Percentiles rank a stretch among this genome's conserved stretches.
These are phyloP conservation scores for Yarrowia sp. DNA, from an alignment of 805 yeast genomes.

Conservation along the genomic window DNA sequence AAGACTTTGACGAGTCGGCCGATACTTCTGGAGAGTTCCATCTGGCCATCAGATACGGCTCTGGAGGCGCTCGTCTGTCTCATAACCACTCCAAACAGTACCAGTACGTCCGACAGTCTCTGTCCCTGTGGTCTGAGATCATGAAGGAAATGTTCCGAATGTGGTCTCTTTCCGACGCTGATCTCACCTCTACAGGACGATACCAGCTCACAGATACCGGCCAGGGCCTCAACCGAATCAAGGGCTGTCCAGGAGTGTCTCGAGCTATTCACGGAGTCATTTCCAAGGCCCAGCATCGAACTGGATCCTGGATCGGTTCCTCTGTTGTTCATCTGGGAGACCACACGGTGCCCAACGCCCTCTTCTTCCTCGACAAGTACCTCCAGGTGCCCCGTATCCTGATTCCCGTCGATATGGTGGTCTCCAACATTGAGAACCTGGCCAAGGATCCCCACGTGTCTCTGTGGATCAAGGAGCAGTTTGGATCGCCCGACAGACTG, in stretches of 20 bases:
- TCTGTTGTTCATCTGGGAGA: slow-evolving; percentile 83
- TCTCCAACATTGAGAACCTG: slow-evolving; percentile 62
- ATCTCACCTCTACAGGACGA: slow-evolving; percentile 59
- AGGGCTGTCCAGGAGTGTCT: slow-evolving; percentile 72
- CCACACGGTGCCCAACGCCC: slow-evolving; percentile 82
- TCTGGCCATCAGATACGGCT: slow-evolving; percentile 70
- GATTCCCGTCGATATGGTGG: slow-evolving; percentile 70
- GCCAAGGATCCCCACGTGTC: slow-evolving; percentile 58
- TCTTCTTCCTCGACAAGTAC: slow-evolving; percentile 80
- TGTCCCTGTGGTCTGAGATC: slow-evolving; percentile 76
- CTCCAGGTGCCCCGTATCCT: slow-evolving; percentile 79
- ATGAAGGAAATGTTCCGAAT: slow-evolving; percentile 78
- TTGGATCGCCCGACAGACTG: slow-evolving; percentile 61
- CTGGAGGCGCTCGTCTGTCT: slow-evolving; percentile 72
- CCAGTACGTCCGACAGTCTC: slow-evolving; percentile 76
- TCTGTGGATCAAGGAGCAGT: slow-evolving; percentile 64
- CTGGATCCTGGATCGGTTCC: slow-evolving; percentile 79
- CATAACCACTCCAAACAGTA: slow-evolving; percentile 77
- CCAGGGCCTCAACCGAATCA: slow-evolving; percentile 80
- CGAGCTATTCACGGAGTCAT: slow-evolving; percentile 75
- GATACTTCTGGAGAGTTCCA: slow-evolving; percentile 51
- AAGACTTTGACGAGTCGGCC: slow-evolving; percentile 54
- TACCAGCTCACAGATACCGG: slow-evolving; percentile 76
- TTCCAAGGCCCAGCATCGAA: slow-evolving; percentile 65
- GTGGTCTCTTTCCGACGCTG: slow-evolving; percentile 80